Evolutionary conservation across 129 eudicot genomes (phyloP).

Genomic region (Ambrosia artemisiifolia): DNA sequence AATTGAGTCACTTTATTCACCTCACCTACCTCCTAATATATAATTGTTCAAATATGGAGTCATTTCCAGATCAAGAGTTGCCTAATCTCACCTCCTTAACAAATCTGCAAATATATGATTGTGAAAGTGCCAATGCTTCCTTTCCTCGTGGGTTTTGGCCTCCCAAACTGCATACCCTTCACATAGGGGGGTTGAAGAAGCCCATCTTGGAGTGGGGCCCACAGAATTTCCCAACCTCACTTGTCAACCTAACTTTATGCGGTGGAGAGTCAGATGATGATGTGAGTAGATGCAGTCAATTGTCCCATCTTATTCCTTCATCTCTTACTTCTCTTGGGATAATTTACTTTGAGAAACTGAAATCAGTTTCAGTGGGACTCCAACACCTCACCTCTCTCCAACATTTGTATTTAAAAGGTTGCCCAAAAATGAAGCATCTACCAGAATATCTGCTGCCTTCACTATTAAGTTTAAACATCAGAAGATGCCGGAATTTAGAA

Average conservation of each 20-base stretch:
- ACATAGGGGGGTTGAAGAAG: too few species aligned
- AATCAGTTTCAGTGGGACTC: background rate
- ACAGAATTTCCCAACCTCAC: too few species aligned
- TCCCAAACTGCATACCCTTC: too few species aligned
- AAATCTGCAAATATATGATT: background rate
- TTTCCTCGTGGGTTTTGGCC: conserved; percentile 1
- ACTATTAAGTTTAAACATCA: background rate
- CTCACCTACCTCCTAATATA: background rate
- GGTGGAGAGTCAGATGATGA: background rate
- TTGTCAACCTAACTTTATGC: background rate
- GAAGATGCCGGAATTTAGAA: background rate
- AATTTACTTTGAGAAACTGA: background rate
- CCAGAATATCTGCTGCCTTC: background rate
- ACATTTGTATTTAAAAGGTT: too few species aligned
- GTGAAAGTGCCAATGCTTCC: background rate
- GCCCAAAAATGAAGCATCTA: conserved; percentile 1
- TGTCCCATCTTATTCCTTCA: conserved; percentile 11
- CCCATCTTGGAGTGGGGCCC: too few species aligned
- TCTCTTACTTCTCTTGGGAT: background rate
- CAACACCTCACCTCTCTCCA: conserved; percentile 17
- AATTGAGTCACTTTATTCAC: background rate
- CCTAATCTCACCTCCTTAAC: background rate
- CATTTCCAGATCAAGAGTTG: background rate
- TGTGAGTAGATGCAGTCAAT: background rate
- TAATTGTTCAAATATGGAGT: background rate